Evolutionary conservation across 1,284 basidiomycete species (phyloP).

Genomic region (Grifola frondosa): DNA sequence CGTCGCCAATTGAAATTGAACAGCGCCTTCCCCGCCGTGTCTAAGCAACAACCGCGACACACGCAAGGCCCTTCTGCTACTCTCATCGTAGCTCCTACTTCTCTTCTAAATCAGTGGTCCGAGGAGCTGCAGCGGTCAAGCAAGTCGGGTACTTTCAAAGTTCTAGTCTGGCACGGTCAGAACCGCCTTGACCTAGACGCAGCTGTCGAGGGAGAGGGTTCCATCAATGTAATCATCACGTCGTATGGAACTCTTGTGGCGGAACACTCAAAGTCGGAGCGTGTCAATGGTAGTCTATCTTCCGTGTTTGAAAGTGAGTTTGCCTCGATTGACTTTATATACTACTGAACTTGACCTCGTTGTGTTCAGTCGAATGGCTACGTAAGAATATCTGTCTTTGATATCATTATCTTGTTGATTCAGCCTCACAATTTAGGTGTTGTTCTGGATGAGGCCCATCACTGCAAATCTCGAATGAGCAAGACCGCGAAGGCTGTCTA

Average conservation of each 20-base stretch:
- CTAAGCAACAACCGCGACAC: conserved; percentile 18
- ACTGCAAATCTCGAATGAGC: conserved; percentile 90
- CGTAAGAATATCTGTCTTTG: conserved; percentile 32
- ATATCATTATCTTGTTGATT: background rate
- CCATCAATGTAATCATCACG: conserved; percentile 81
- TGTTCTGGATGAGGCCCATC: conserved; percentile 90
- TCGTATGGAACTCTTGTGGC: conserved; percentile 88
- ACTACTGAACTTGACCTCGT: background rate
- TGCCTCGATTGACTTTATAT: background rate
- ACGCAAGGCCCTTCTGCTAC: conserved; percentile 56
- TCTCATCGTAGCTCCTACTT: conserved; percentile 91
- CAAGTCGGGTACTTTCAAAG: conserved; percentile 65
- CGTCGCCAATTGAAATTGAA: conserved; percentile 63
- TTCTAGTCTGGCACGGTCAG: conserved; percentile 85
- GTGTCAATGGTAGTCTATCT: conserved; percentile 43
- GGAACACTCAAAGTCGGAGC: conserved; percentile 73
- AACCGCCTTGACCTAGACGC: conserved; percentile 73
- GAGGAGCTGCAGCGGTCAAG: conserved; percentile 81
- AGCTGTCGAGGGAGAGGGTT: conserved; percentile 22
- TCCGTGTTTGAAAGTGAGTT: conserved; percentile 73
- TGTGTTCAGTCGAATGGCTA: conserved; percentile 68
- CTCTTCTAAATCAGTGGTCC: conserved; percentile 88
- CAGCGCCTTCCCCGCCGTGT: conserved; percentile 51
- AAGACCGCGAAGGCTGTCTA: conserved; percentile 91
- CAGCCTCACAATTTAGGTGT: conserved; percentile 35